Conservation (phyloP, 306 rosid genomes). For the Gastrolobium villosum region DNA sequence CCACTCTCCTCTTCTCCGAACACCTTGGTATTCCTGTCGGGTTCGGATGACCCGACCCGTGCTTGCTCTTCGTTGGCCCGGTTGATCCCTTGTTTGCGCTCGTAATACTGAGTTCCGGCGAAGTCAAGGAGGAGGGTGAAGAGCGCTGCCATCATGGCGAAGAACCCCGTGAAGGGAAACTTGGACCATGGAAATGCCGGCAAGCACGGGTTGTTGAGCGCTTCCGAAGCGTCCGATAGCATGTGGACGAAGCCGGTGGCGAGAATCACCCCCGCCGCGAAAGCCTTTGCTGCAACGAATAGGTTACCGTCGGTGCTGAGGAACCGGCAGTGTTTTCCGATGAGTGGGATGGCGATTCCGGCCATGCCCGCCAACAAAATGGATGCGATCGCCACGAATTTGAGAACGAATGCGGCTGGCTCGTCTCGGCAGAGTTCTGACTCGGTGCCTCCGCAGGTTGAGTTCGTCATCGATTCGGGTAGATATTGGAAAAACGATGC, state of each 20-base stretch:
- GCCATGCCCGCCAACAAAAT: conserved; percentile 74
- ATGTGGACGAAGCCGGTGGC: conserved; percentile 98
- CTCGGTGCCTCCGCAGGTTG: conserved; percentile 59
- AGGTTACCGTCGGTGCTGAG: conserved; percentile 81
- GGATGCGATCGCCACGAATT: conserved; percentile 76
- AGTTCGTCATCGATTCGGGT: conserved; percentile 63
- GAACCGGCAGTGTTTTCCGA: conserved; percentile 66
- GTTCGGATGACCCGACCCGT: conserved; percentile 62
- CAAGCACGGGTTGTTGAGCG: conserved; percentile 69
- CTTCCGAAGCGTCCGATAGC: conserved; percentile 68
- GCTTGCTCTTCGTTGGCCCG: conserved; percentile 49
- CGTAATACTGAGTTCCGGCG: conserved; percentile 90
- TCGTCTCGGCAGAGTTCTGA: conserved; percentile 75
- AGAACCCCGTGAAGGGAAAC: conserved; percentile 88
- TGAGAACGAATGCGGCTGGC: conserved; percentile 70
- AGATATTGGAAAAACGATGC: conserved; percentile 54
- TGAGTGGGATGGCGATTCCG: conserved; percentile 80
- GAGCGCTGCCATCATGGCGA: conserved; percentile 89
- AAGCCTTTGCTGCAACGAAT: conserved; percentile 82
- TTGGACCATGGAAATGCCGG: conserved; percentile 84
- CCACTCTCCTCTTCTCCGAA: conserved; percentile 95
- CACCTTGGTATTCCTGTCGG: conserved; percentile 41
- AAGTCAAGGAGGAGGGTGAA: conserved; percentile 87
- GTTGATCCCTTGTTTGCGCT: conserved; percentile 70
- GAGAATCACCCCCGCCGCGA: conserved; percentile 95